phyloP scores from a whole-genome alignment of 306 rosid genomes.

The Prunus campanulata region DNA sequence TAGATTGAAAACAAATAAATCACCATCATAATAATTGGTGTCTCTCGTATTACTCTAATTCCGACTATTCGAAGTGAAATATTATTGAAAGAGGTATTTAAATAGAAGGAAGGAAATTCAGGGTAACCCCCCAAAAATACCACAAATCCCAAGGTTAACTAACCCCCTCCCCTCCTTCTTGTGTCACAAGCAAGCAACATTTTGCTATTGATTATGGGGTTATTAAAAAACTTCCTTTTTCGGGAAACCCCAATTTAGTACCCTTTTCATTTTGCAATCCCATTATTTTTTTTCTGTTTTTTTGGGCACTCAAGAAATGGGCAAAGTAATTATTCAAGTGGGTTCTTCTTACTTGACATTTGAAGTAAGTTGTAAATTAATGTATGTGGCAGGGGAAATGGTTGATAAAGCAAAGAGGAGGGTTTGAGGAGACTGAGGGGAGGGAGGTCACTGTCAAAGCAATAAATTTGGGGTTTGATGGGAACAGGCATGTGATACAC shows the following conservation, averaged over 20 bases:
- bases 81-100: too few relatives aligned
- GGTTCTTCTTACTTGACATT: too few relatives aligned
- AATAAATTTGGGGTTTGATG: constrained; percentile 43
- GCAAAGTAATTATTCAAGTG: too few relatives aligned
- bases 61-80: background rate
- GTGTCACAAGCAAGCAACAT: constrained; percentile 24
- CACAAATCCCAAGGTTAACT: constrained; percentile 68
- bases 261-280: background rate
- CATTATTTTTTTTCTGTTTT: background rate
- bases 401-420: background rate
- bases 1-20: too few relatives aligned
- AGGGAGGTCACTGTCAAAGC: constrained; percentile 37
- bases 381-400: background rate
- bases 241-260: constrained; percentile 14
- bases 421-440: background rate
- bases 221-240: constrained; percentile 14
- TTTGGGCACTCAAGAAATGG: background rate
- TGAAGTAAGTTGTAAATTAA: background rate
- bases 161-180: constrained; percentile 20
- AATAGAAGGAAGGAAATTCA: constrained; percentile 2
- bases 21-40: too few relatives aligned
- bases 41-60: background rate
- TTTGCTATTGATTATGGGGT: background rate
- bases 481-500: constrained; percentile 36
- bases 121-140: background rate